phyloP scores from a whole-genome alignment of 352 stramenopile species.

The Blastocystis sp. region DNA sequence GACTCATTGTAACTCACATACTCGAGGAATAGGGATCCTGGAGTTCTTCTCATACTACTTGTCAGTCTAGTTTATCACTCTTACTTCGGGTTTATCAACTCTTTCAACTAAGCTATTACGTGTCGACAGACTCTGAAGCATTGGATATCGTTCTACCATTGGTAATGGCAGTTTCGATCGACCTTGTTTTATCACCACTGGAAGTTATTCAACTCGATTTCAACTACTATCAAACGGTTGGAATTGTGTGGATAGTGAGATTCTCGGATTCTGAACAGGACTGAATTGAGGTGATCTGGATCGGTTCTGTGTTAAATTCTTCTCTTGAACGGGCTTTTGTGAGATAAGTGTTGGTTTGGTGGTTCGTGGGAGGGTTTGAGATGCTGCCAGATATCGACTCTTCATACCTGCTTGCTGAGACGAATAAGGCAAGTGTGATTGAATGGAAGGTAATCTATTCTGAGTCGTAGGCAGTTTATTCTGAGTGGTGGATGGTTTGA shows the following conservation, averaged over 20 bases:
- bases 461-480: no score
- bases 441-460: no score
- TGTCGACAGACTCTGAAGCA: slow-evolving; percentile 29
- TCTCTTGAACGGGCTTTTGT: neutral
- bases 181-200: neutral
- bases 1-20: neutral
- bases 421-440: no score
- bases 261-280: neutral
- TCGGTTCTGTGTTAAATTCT: neutral
- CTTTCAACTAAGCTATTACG: neutral
- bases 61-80: neutral
- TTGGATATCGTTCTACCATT: slow-evolving; percentile 49
- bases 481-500: no score
- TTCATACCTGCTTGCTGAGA: no score
- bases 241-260: neutral
- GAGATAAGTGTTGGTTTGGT: no score
- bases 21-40: slow-evolving; percentile 14
- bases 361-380: no score
- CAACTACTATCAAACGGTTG: no score
- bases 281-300: neutral
- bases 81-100: neutral
- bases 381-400: no score
- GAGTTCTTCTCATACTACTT: slow-evolving; percentile 52
- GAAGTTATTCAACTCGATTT: no score
- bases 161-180: slow-evolving; percentile 7